Evolutionary conservation across 371 early-diverging fungal genomes (phyloP), one percentile per base, ranked within the genome.

Genomic region (Mucor velutinosus): DNA sequence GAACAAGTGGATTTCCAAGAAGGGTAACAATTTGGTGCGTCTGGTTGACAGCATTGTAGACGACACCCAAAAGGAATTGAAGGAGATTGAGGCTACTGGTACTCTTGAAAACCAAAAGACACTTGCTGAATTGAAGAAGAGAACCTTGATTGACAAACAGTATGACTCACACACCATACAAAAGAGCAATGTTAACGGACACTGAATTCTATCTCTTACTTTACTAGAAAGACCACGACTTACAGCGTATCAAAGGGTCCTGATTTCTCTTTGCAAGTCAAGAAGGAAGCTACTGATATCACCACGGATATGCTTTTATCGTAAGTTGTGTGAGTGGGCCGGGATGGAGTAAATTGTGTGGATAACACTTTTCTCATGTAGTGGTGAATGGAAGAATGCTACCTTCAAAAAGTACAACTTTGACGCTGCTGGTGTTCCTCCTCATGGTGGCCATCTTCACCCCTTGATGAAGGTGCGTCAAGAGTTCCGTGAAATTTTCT

Each of bases 391-490:
- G 96, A 95, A 96, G 81, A 87, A 77, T 21, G 88, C 89, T 19
- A 83, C 88, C 49, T 98, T 99, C 89, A 99, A 99, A 81, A 91
- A 94, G 76, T 99, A 99, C 90, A 99, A 99, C 87, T 99, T 99
- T 88, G 90, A 95, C 63, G 93, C 98, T 11, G 83, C 85, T 49
- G 99, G 99, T 72, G 86, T 92, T 64, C 84, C 87, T 39, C 95
- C 97, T 29, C 70, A 79, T 41, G 92, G 92, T 64, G 99, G 99
- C 7, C 92, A 97, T 74, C 85, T 99, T 67, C 99, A 99, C 79
- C 99, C 99, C 64, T 87, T 99, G 58, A 92, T 99, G 92, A 99
- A 99, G 83, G 98, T 99, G 41, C 96, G 98, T 70, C 98, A 98
- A 73, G 99, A 99, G 83, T 98, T 99, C 89, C 91, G 98, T 64